phyloP scores from a whole-genome alignment of 2,329 filamentous ascomycete genomes.

The Ophiostoma sp. region DNA sequence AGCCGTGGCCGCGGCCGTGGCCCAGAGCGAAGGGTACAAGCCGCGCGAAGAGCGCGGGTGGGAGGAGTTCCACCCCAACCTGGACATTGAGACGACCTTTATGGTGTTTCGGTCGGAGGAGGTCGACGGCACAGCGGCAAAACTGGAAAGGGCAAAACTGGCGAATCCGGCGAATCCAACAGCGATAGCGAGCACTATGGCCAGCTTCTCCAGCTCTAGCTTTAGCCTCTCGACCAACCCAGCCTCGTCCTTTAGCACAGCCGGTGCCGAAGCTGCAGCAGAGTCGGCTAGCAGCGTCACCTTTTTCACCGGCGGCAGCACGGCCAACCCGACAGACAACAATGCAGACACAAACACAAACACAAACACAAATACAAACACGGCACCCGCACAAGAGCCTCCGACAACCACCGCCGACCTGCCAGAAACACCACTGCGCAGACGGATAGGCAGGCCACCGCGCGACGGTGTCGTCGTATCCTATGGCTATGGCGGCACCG shows the following conservation, averaged over 20 bases:
- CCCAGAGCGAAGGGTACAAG: slow-evolving; percentile 94
- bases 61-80: slow-evolving; percentile 95
- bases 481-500: slow-evolving; percentile 41
- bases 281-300: neutral
- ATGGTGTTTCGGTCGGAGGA: slow-evolving; percentile 76
- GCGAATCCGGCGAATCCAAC: too few species aligned
- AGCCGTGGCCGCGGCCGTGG: slow-evolving; percentile 78
- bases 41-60: slow-evolving; percentile 92
- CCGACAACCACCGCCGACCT: neutral
- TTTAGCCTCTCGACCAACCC: neutral
- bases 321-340: slow-evolving; percentile 23
- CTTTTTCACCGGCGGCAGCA: neutral
- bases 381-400: neutral
- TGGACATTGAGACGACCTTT: slow-evolving; percentile 80
- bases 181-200: neutral
- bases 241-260: neutral
- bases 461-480: slow-evolving; percentile 49
- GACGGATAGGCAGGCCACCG: slow-evolving; percentile 42
- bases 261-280: neutral
- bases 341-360: neutral
- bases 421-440: slow-evolving; percentile 30
- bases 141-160: neutral
- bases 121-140: slow-evolving; percentile 61
- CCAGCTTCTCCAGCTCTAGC: neutral
- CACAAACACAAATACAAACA: neutral